A percentile compares a stretch with the other conserved stretches of the same genome.
phyloP scores from a whole-genome alignment of 768 basidiomycete species.

The Xerocomellus amylosporus region DNA sequence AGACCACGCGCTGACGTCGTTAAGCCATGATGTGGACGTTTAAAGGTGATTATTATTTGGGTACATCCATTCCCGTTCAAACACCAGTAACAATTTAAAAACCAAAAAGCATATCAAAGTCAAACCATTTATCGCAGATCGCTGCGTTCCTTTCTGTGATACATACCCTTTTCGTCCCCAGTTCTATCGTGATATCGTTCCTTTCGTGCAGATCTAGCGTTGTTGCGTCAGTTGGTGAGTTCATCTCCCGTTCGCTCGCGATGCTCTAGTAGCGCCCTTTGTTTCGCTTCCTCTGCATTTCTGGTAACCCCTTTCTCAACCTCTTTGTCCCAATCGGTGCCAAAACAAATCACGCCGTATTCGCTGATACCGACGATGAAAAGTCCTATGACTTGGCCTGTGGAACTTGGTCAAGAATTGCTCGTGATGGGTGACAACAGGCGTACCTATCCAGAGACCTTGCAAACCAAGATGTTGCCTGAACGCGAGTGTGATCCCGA shows the following conservation, averaged over 20 bases:
- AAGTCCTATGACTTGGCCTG: slow-evolving; percentile 71
- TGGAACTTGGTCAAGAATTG: slow-evolving; percentile 9
- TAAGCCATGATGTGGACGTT: background rate
- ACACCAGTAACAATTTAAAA: background rate
- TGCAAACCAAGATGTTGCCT: slow-evolving; percentile 41
- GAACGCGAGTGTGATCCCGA: slow-evolving; percentile 53
- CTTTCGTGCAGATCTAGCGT: background rate
- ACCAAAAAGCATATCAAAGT: background rate
- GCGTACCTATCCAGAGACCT: slow-evolving; percentile 51
- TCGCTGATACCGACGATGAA: slow-evolving; percentile 70
- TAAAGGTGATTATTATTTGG: background rate
- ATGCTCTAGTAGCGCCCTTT: slow-evolving; percentile 24
- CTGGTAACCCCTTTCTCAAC: slow-evolving; percentile 39
- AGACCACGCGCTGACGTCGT: background rate
- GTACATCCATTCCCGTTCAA: background rate
- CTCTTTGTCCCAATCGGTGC: slow-evolving; percentile 49
- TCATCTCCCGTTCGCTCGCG: slow-evolving; percentile 7
- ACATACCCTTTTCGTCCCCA: background rate
- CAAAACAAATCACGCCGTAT: slow-evolving; percentile 57
- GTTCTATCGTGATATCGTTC: background rate
- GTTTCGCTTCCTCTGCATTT: slow-evolving; percentile 34
- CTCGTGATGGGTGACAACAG: background rate
- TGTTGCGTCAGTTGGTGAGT: slow-evolving; percentile 18
- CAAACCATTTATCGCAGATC: background rate
- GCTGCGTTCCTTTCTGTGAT: background rate